Evolutionary conservation across 2,329 filamentous ascomycete genomes (phyloP), one percentile per base, ranked within the genome.

Genomic region (Tympanopsis confertula): DNA sequence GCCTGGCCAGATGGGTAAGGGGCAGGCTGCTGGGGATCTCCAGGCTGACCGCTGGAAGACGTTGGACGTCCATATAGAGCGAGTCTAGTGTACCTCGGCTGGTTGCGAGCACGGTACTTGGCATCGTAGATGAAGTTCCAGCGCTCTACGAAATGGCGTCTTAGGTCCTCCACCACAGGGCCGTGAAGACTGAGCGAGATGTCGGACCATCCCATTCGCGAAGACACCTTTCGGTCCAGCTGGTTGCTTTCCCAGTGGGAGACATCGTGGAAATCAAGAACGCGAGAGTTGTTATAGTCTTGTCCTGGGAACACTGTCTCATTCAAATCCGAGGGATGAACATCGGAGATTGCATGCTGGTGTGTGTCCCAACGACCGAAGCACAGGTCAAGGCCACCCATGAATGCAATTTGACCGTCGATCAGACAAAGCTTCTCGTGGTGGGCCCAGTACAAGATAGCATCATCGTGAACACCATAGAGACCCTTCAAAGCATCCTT

Each of bases 181-280:
- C 87, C 87, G 13, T 69, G 70, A 40, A 94, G 56, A 47, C 78
- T 86, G 39, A 95, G 66, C 10, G 82, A 79, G 41, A 94, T 74
- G 57, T 94, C 88, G 13, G 83, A 86, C 88, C 88, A 94, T 15
- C 87, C 87, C 86, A 94, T 94, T 42, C 88, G 74, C 2, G 84
- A 86, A 57, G 69, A 84, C 50, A 78, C 75, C 10, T 78, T 80
- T 36, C 88, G 74, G 50, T 93, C 82, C 15, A 95, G 71, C 52
- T 94, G 86, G 57, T 94, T 94, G 44, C 87, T 74, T 44, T 89
- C 73, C 75, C 81, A 93, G 43, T 91, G 71, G 15, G 72, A 60
- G 17, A 89, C 83, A 47, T 86, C 76, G 35, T 78, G 69, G 55
- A 91, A 89, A 56, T 91, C 88, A 53, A 83, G 82, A 22, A 93